Evolutionary conservation across 306 rosid genomes (phyloP), one percentile per base, ranked within the genome.

Genomic region (Corylus heterophylla): DNA sequence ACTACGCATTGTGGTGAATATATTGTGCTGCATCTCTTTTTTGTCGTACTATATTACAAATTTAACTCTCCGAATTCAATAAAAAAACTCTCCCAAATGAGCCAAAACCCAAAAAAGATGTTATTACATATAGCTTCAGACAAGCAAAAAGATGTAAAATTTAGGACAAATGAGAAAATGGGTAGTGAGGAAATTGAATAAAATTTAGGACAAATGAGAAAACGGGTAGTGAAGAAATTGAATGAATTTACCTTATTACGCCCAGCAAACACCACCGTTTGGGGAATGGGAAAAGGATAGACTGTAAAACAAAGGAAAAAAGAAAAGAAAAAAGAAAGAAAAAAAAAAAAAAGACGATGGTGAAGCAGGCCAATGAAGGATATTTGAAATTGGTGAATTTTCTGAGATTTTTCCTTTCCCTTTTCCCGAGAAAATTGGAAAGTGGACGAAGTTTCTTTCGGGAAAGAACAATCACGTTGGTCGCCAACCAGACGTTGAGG

Each of bases 1-100:
- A 76, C 97, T 91, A 20, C 98, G 97, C 91, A 91, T 91, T 85
- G 93, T 84, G 6, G 87, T 27, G 61, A 91, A 86, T 77, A 91
- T 78, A 74, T 88, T 93, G 44, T 91, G 84, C 84, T 93, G 98
- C 94, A 93, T 93, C 85, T 81, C 91, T 85, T 37, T 8, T 50
- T 25, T 66, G 37, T 29, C 20, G 54, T 64, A 58, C 4, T 5
- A 37, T 49, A 59, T 9, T 12, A 25, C 25, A 31, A 74, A 54
- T 63, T 22, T 20, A 71, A 45, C 47, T 64, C 51, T 44, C 70
- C 27, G 6, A 17, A 37, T 48, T 54, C 67, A 25, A 54, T 13
- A 56, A 69, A 42, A 42, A 64, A 55, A 64, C 72, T 52, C 54
- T 5, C 61, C 31, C 59, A 22, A 22, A 22, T 22, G 25, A 22